Conservation (phyloP, 768 basidiomycete genomes). For the Lactarius evosmus region DNA sequence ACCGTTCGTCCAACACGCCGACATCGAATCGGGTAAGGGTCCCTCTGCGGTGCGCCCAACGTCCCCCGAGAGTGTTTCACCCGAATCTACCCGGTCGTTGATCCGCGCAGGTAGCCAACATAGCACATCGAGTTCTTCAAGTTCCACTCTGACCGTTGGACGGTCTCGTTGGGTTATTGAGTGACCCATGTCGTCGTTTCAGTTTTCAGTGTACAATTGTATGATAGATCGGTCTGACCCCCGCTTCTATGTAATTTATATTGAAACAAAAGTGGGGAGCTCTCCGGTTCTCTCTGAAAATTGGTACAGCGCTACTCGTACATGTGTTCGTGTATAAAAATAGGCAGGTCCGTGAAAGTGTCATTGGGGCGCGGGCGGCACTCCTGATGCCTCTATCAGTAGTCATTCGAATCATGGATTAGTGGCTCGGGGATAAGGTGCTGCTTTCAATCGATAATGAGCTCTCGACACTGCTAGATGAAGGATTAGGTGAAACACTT, state of each 20-base stretch:
- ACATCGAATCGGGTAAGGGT: slow-evolving; percentile 6
- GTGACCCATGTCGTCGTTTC: slow-evolving; percentile 33
- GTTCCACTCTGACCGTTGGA: slow-evolving; percentile 33
- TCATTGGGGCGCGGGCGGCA: background rate
- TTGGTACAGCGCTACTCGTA: background rate
- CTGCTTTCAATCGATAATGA: slow-evolving; percentile 2
- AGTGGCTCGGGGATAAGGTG: background rate
- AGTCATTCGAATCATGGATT: background rate
- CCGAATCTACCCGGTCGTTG: slow-evolving; percentile 24
- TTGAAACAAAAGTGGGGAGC: background rate
- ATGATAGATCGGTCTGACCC: background rate
- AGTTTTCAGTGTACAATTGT: slow-evolving; percentile 6
- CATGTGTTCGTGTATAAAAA: slow-evolving; percentile 3
- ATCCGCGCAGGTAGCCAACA: slow-evolving; percentile 40
- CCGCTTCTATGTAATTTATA: background rate
- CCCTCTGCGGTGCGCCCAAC: background rate
- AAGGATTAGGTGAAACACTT: slow-evolving; percentile 49
- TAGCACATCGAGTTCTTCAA: slow-evolving; percentile 39
- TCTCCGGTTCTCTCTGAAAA: background rate
- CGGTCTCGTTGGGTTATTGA: slow-evolving; percentile 57
- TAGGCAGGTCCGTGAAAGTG: background rate
- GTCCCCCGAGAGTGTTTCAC: background rate
- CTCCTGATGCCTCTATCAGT: background rate
- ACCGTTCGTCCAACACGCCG: slow-evolving; percentile 16
- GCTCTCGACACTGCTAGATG: slow-evolving; percentile 36